Base-by-base conservation (phyloP, 306 rosid species). In the Datisca glomerata region DNA sequence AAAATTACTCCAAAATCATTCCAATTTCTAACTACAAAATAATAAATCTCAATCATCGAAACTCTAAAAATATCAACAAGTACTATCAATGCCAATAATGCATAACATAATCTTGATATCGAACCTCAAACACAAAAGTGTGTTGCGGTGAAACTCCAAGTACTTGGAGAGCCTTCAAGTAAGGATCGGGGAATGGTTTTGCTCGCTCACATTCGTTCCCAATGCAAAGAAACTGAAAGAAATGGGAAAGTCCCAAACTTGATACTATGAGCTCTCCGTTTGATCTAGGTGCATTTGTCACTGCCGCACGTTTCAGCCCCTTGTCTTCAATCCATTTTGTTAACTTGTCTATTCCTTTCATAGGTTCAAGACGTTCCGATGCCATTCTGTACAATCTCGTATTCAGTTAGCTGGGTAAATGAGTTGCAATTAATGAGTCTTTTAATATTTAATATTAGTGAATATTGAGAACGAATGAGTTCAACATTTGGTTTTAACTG, bases 101-200 rank as follows among this genome's bases (percentile, higher is more conserved):
- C n/a, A n/a, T n/a, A n/a, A n/a, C n/a, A n/a, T n/a, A n/a, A n/a
- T n/a, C n/a, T n/a, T n/a, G 51, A n/a, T n/a, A n/a, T n/a, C n/a
- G 14, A 43, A 71, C 70, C 78, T 71, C 70, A 15, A 61, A 57
- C 18, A 66, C 59, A 2, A 71, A 61, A 21, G 60, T 24, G 21
- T 57, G 73, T 15, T 61, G 16, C 2, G 40, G 16, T n/a, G 67
- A 49, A 21, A 66, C 38, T 13, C 45, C 27, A 32, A 66, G 78
- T 49, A 36, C 56, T 61, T 48, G 60, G 16, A 61, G 78, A 40
- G 70, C 64, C 14, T 46, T 62, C 60, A 66, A 41, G 54, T 71
- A 66, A 21, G 74, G 70, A 41, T 71, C 73, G n/a, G 73, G 78
- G 22, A 56, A 61, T 15, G 70, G 64, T 39, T 71, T 71, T 28